Evolutionary conservation across 768 basidiomycete genomes (phyloP), one percentile per base, ranked within the genome.

Genomic region (Kwoniella mangroviensis): DNA sequence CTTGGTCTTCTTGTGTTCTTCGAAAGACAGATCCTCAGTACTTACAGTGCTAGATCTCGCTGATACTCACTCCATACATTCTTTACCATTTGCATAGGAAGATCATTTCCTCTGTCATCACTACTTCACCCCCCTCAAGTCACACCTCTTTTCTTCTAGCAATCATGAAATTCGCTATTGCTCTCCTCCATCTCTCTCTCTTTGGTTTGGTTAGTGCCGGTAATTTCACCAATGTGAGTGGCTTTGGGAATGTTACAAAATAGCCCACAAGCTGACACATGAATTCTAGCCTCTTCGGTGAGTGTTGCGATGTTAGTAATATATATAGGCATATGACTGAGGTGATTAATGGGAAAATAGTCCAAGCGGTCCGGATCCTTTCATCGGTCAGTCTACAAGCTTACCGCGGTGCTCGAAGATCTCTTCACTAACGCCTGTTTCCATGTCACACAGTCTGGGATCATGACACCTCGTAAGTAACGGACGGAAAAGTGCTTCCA

Each of bases 81-180:
- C 53, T 42, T 53, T 26, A 53, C 34, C 24, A 41, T 41, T 42
- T 42, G 5, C 21, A 64, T 75, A 67, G 80, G 13, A 81, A 64
- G 11, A 15, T 62, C 77, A 75, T 76, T 85, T 83, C 13, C 85
- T 86, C 72, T 76, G 71, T 67, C 70, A 75, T 49, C 84, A 70
- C 13, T 80, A 79, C 71, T 83, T 82, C 28, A 70, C 79, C 9
- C 88, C 87, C 15, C 43, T 59, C 19, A 34, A 19, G 43, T 34
- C 57, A 28, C 42, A 5, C 19, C n/a, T 19, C 43, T 15, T 22
- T 21, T 40, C 19, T 45, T 45, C 13, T 21, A 57, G 9, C 34
- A 13, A 21, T 53, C 49, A 57, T 45, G 54, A 13, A 28, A 21
- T 40, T 61, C 53, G 12, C 49, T 40, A 63, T 59, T 13, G 28